Conservation (phyloP, 805 yeast genomes). For the Candida fluviatilis region DNA sequence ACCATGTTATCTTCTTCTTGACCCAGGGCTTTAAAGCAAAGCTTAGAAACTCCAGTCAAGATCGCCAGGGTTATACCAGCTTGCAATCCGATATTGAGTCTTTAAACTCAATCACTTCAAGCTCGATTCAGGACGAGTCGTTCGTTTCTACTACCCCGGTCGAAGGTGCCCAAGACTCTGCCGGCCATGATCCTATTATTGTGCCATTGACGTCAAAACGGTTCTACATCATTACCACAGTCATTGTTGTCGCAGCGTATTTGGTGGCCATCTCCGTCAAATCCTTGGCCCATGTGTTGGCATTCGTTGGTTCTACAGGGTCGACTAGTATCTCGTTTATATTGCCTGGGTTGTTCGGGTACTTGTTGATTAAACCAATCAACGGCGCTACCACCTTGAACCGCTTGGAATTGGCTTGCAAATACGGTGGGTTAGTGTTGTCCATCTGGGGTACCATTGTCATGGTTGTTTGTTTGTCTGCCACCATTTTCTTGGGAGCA, state of each 20-base stretch:
- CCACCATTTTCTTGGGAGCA: conserved; percentile 43
- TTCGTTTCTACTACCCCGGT: conserved; percentile 42
- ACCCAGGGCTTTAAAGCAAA: conserved; percentile 27
- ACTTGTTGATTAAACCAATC: conserved; percentile 44
- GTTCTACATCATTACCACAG: conserved; percentile 47
- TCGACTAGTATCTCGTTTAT: conserved; percentile 76
- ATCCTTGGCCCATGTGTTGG: conserved; percentile 64
- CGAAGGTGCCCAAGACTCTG: conserved; percentile 45
- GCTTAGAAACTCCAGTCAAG: conserved; percentile 14
- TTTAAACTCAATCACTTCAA: conserved; percentile 12
- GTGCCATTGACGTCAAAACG: conserved; percentile 46
- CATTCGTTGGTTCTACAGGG: conserved; percentile 81
- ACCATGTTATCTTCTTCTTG: conserved; percentile 57
- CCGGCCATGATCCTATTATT: conserved; percentile 43
- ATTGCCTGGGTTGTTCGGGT: conserved; percentile 76
- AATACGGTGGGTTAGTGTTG: conserved; percentile 39
- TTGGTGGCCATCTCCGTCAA: conserved; percentile 52
- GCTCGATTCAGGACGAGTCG: conserved; percentile 28
- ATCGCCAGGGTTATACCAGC: conserved; percentile 23
- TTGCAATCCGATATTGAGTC: conserved; percentile 24
- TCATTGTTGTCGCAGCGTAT: conserved; percentile 47
- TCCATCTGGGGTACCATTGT: conserved; percentile 51
- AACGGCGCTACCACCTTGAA: conserved; percentile 23
- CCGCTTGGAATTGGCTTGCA: conserved; percentile 26
- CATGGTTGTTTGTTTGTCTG: conserved; percentile 52